Conservation (phyloP, 2,329 filamentous ascomycete species). For the Trichophaea hybrida region DNA sequence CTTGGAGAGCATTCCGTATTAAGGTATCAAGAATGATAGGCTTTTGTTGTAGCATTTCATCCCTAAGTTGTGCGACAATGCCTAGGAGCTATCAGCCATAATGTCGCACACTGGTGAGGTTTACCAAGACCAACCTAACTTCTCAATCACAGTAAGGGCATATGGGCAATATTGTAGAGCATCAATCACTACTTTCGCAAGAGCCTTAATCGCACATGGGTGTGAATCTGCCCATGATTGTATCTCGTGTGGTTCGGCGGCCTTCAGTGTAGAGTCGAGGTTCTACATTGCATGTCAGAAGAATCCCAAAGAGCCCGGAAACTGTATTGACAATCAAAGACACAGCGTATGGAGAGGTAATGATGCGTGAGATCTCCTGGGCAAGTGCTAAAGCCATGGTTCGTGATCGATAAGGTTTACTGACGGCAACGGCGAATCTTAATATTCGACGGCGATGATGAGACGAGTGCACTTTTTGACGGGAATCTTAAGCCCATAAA, state of each 20-base stretch:
- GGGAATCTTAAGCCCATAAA: neutral
- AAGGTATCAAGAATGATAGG: conserved; percentile 16
- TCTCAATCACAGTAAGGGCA: conserved; percentile 37
- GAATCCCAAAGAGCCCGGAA: conserved; percentile 2
- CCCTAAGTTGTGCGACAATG: neutral
- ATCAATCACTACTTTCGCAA: conserved; percentile 37
- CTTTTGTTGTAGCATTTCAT: conserved; percentile 16
- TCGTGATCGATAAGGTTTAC: neutral
- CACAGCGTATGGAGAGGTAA: conserved; percentile 38
- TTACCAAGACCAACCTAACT: conserved; percentile 33
- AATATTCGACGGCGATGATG: neutral
- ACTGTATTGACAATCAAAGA: conserved; percentile 35
- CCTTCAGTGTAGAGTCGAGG: conserved; percentile 12
- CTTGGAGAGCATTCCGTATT: conserved; percentile 21
- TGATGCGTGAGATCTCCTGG: conserved; percentile 35
- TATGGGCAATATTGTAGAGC: conserved; percentile 40
- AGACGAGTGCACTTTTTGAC: neutral
- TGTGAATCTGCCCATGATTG: conserved; percentile 36
- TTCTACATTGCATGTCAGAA: conserved; percentile 9
- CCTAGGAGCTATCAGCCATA: neutral
- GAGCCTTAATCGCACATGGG: conserved; percentile 36
- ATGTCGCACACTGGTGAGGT: conserved; percentile 6
- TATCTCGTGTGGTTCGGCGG: conserved; percentile 31
- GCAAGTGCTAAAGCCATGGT: conserved; percentile 12
- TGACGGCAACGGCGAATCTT: neutral